Percentiles rank a stretch among this genome's conserved stretches.
Conservation (phyloP, 2,329 filamentous ascomycete genomes). For the Madurella fahalii region DNA sequence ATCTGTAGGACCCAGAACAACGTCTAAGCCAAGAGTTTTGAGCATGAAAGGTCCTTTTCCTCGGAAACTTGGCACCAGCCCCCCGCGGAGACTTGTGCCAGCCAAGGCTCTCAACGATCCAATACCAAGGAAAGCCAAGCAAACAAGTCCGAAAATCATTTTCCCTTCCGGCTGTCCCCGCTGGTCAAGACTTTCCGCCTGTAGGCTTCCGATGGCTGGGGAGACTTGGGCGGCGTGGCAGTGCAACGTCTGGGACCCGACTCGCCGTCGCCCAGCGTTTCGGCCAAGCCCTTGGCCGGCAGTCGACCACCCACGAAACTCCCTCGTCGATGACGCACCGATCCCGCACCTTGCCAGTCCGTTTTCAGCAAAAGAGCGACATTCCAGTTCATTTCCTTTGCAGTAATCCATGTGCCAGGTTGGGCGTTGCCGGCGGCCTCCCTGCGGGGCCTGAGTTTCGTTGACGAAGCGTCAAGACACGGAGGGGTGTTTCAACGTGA, state of each 20-base stretch:
- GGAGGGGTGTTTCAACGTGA: conserved; percentile 4
- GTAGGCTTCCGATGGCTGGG: not conserved
- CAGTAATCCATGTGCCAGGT: too few relatives aligned
- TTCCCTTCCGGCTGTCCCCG: conserved; percentile 2
- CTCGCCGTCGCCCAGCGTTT: not conserved
- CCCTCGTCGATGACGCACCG: not conserved
- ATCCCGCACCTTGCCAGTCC: not conserved
- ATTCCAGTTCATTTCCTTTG: too few relatives aligned
- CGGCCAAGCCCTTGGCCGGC: conserved; percentile 10
- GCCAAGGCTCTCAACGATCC: not conserved
- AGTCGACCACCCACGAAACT: not conserved
- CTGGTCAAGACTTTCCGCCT: not conserved
- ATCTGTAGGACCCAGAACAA: too few relatives aligned
- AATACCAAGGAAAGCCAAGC: conserved; percentile 11
- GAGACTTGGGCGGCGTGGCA: conserved; percentile 5
- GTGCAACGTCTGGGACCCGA: not conserved
- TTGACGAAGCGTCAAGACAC: not conserved
- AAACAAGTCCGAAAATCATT: conserved; percentile 2
- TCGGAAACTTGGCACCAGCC: too few relatives aligned
- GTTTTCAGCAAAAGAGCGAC: not conserved
- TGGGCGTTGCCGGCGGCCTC: too few relatives aligned
- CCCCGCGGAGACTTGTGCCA: not conserved
- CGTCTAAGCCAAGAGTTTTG: too few relatives aligned
- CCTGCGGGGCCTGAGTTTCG: not conserved
- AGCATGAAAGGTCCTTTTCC: too few relatives aligned